Conservation (phyloP, 306 rosid genomes). For the Potentilla sterilis region DNA sequence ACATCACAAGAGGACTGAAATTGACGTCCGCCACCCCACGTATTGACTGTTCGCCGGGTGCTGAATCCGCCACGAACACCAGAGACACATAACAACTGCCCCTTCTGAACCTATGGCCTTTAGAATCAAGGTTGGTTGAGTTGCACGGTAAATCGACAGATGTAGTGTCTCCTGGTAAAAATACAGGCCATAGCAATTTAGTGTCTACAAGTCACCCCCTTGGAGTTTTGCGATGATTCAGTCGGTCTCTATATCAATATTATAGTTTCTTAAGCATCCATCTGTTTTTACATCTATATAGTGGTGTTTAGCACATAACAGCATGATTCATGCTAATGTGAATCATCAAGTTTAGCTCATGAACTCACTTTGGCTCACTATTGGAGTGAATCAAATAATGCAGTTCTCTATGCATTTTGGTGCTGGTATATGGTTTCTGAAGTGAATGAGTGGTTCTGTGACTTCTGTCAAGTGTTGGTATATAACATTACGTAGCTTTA, state of each 20-base stretch:
- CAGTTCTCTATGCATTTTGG: neutral
- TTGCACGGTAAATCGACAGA: neutral
- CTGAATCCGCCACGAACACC: too few relatives aligned
- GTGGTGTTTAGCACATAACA: neutral
- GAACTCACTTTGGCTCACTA: neutral
- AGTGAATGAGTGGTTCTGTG: neutral
- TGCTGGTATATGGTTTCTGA: neutral
- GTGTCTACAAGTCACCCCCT: neutral
- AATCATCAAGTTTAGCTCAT: too few relatives aligned
- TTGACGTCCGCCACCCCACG: too few relatives aligned
- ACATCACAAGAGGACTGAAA: too few relatives aligned
- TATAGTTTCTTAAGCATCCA: neutral
- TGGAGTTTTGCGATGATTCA: neutral
- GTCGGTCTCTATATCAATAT: neutral
- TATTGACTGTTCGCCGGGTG: too few relatives aligned
- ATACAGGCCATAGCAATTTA: neutral
- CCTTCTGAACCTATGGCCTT: neutral
- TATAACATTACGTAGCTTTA: neutral
- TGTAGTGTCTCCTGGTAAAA: neutral
- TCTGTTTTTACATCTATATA: neutral
- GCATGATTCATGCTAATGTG: neutral
- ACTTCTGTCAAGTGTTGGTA: neutral
- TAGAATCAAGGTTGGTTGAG: neutral
- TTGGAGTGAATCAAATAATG: neutral
- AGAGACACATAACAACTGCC: too few relatives aligned